Base-by-base conservation (phyloP, 306 rosid species). In the Rosa rugosa region DNA sequence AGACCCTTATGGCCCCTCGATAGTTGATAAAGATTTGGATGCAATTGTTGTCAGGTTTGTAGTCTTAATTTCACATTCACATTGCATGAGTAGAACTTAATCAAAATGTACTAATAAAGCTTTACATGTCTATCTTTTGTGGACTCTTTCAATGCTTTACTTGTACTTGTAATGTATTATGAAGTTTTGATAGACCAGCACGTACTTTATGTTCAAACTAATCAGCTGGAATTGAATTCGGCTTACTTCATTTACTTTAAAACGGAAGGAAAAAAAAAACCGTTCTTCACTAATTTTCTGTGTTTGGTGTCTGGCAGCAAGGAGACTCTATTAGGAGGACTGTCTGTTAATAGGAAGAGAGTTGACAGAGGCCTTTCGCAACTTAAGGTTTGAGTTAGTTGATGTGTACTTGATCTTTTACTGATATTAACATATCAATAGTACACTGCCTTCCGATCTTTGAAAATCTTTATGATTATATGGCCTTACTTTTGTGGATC, bases 1-100 rank as follows among this genome's bases (percentile, higher is more conserved):
- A 0, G 99, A 95, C 81, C 99, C 99, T 3, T 95, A 84, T 78
- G 99, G 99, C 64, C 99, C 99, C 75, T 93, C 99, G 47, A 87
- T 93, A 76, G 83, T 81, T 20, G 98, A 93, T 82, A 93, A 89
- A 85, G 83, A 87, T 64, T 88, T 95, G 90, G 97, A 95, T 82
- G 98, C 98, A 76, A 87, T 95, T 74, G 79, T 95, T 74, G 99
- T 93, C 77, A 95, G 99, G 99, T 95, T 80, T 56, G 71, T 73
- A 46, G 8, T 45, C 40, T 84, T 18, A 60, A 2, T 44, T 44
- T 10, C 17, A 8, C 25, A 2, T 8, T 1, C 16, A 2, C 25
- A 45, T 75, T 75, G 25, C 13, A 0, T 0, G 23, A 13, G 56
- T 59, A 12, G 22, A 12, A 6, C 3, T 38, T 38, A 12, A 36